A percentile compares a stretch with the other conserved stretches of the same genome.
phyloP scores from a whole-genome alignment of 495 filamentous ascomycete genomes.

The Rusavskia elegans region DNA sequence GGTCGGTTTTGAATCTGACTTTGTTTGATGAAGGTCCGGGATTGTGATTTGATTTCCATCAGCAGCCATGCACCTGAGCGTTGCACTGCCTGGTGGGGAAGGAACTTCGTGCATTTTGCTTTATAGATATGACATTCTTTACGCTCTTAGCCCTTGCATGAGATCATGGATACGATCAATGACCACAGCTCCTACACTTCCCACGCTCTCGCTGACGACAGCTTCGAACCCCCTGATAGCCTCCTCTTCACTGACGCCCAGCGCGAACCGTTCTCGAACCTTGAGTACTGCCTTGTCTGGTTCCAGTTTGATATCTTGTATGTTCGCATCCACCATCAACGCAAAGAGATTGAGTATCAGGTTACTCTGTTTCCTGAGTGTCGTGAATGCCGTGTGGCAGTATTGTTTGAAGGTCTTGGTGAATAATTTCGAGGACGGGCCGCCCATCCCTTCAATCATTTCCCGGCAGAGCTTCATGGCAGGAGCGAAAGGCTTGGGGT shows the following conservation, averaged over 20 bases:
- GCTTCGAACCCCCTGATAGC: constrained; percentile 73
- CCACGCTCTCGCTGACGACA: constrained; percentile 77
- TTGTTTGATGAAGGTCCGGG: too few relatives aligned
- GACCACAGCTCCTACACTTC: constrained; percentile 75
- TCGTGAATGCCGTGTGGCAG: constrained; percentile 88
- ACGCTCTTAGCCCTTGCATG: constrained; percentile 78
- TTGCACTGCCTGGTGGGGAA: too few relatives aligned
- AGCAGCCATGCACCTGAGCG: too few relatives aligned
- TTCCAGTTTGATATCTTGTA: constrained; percentile 85
- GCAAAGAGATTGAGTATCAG: constrained; percentile 93
- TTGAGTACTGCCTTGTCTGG: constrained; percentile 86
- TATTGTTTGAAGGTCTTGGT: constrained; percentile 70
- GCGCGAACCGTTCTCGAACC: constrained; percentile 82
- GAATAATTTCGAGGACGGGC: constrained; percentile 61
- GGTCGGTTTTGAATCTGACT: too few relatives aligned
- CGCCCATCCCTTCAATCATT: constrained; percentile 98
- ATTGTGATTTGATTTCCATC: too few relatives aligned
- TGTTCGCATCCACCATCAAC: constrained; percentile 93
- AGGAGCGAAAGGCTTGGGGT: constrained; percentile 93
- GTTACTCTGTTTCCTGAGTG: constrained; percentile 73
- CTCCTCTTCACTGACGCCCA: constrained; percentile 89
- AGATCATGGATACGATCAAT: constrained; percentile 92
- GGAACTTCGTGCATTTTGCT: too few relatives aligned
- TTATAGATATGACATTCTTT: background rate
- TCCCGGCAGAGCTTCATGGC: constrained; percentile 94